Conservation (phyloP, 495 filamentous ascomycete species). For the Neurospora intermedia region DNA sequence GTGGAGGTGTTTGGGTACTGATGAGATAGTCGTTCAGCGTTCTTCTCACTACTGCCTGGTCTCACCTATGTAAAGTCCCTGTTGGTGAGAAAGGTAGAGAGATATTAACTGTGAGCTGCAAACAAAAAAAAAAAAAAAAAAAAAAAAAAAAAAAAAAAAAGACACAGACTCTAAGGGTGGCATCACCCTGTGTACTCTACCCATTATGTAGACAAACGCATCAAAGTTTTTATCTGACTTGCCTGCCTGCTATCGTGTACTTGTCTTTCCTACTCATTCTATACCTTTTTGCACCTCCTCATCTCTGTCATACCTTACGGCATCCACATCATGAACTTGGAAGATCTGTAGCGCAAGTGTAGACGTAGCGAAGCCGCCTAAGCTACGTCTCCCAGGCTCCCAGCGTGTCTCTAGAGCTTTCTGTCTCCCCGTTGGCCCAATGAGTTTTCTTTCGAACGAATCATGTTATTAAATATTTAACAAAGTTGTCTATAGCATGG, state of each 20-base stretch:
- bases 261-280: background rate
- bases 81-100: background rate
- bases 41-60: background rate
- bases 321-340: background rate
- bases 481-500: background rate
- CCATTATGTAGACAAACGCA: background rate
- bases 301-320: background rate
- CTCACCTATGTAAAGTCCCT: background rate
- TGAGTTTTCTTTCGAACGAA: background rate
- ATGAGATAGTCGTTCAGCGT: background rate
- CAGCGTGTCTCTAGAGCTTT: background rate
- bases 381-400: background rate
- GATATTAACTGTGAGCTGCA: background rate
- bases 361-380: background rate
- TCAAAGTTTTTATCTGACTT: background rate
- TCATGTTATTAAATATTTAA: background rate
- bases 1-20: background rate
- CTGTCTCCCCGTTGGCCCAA: too few relatives aligned
- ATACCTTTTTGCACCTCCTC: background rate
- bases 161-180: background rate
- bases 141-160: too few relatives aligned
- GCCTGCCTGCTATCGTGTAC: background rate
- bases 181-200: background rate
- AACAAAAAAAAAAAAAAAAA: too few relatives aligned
- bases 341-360: background rate